Base-by-base conservation (phyloP, 2,329 filamentous ascomycete genomes). In the Colletotrichum ledebouriae region DNA sequence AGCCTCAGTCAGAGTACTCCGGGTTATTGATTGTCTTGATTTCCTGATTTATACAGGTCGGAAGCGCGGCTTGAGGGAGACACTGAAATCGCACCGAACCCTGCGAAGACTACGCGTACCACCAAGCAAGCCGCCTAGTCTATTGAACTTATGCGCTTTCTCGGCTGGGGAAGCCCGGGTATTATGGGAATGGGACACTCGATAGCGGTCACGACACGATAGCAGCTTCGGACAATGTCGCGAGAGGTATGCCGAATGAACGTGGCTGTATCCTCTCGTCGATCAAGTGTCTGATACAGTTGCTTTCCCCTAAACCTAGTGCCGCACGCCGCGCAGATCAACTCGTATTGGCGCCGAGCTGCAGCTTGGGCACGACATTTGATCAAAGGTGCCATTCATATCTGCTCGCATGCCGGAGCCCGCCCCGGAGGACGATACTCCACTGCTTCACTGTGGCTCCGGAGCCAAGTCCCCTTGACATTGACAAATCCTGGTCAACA, bases 331-430 rank as follows among this genome's bases (percentile, higher is more conserved):
- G 20, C 25, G 22, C 25, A 52, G 49, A 15, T 25, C 49, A 25
- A 29, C 49, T n/a, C n/a, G 15, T 52, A 39, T 12, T 39, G 6
- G 29, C 29, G 47, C 22, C 9, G n/a, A 52, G 15, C 20, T 3
- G 13, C 13, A 20, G 15, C 15, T 52, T 33, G 17, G 46, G 15
- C 12, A 29, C 39, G 20, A 20, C 34, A 11, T 34, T 33, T 53
- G 44, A 59, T 33, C 25, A 52, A 15, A 15, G 11, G n/a, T 52
- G 22, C 49, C 22, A 15, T 20, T 4, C n/a, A 5, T n/a, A 11
- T 33, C 29, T 52, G 49, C 49, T 52, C 49, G 37, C 37, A 39
- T 39, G 53, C 37, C 29, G 56, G 46, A 17, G 46, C 39, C 57
- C 47, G 15, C 13, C 12, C 39, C 34, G 39, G 62, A 59, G 9